Conservation (phyloP, 2,329 filamentous ascomycete genomes). For the Nemania serpens region DNA sequence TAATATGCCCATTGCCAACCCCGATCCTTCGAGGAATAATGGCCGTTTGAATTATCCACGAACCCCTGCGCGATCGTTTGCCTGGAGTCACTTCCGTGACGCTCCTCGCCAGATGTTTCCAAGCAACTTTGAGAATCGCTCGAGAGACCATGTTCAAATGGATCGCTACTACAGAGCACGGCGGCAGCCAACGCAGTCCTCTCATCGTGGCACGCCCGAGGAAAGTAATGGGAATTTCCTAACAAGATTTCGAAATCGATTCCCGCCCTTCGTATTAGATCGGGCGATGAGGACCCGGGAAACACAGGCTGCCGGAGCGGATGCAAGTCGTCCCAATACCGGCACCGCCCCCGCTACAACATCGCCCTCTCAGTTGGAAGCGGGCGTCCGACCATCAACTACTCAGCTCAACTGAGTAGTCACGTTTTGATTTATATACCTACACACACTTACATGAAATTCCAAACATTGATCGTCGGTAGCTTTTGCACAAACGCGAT, state of each 20-base stretch:
- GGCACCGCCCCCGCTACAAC: constrained; percentile 35
- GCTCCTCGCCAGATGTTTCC: constrained; percentile 38
- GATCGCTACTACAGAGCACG: constrained; percentile 24
- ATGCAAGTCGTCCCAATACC: constrained; percentile 27
- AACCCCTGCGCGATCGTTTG: constrained; percentile 46
- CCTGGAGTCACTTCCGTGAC: constrained; percentile 42
- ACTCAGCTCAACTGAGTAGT: constrained; percentile 29
- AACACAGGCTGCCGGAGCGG: constrained; percentile 12
- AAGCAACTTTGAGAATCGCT: constrained; percentile 31
- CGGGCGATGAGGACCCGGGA: constrained; percentile 34
- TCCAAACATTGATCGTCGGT: constrained; percentile 22
- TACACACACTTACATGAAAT: constrained; percentile 30
- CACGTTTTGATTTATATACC: constrained; percentile 27
- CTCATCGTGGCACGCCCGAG: constrained; percentile 10
- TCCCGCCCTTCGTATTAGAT: constrained; percentile 37
- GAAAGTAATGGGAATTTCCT: constrained; percentile 29
- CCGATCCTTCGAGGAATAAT: constrained; percentile 45
- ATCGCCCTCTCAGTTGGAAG: constrained; percentile 55
- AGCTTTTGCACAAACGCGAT: constrained; percentile 11
- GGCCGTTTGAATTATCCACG: constrained; percentile 55
- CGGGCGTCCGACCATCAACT: constrained; percentile 44
- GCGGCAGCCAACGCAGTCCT: constrained; percentile 7
- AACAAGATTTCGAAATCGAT: constrained; percentile 35
- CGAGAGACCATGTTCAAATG: constrained; percentile 19
- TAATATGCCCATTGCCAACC: constrained; percentile 32